Percentiles rank a stretch among this genome's conserved stretches.
phyloP scores from a whole-genome alignment of 352 stramenopile species.

The Phytophthora hybrid region DNA sequence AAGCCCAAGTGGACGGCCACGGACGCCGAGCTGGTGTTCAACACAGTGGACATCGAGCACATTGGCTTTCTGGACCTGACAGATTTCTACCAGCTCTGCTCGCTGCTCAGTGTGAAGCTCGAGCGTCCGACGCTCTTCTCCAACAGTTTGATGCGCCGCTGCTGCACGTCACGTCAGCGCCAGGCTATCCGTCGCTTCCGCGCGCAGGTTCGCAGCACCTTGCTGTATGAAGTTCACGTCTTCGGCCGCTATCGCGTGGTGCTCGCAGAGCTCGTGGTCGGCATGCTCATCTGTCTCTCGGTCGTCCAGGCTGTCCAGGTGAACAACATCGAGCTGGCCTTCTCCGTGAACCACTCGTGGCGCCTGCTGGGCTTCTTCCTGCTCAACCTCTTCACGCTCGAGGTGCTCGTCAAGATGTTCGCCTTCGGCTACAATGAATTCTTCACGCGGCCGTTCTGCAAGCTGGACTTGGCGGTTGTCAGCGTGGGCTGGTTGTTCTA shows the following conservation, averaged over 20 bases:
- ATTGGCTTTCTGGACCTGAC: constrained; percentile 66
- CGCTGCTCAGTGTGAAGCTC: constrained; percentile 75
- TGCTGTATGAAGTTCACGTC: constrained; percentile 72
- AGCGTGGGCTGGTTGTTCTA: constrained; percentile 86
- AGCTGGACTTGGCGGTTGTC: constrained; percentile 77
- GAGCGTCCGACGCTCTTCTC: constrained; percentile 60
- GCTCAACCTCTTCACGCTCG: constrained; percentile 76
- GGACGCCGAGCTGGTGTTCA: constrained; percentile 81
- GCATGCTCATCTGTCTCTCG: constrained; percentile 77
- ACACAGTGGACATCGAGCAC: constrained; percentile 78
- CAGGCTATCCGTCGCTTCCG: constrained; percentile 64
- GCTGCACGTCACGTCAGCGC: constrained; percentile 51
- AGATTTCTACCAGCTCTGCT: constrained; percentile 84
- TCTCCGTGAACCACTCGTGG: constrained; percentile 80
- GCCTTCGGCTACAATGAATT: constrained; percentile 83
- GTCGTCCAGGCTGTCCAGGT: constrained; percentile 85
- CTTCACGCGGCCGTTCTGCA: constrained; percentile 81
- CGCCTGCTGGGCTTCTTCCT: constrained; percentile 75
- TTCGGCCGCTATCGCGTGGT: constrained; percentile 77
- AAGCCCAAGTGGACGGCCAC: constrained; percentile 80
- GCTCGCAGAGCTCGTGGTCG: constrained; percentile 76
- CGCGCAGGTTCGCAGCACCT: constrained; percentile 54
- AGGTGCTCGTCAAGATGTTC: constrained; percentile 82
- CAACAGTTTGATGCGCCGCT: constrained; percentile 54
- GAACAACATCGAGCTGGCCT: constrained; percentile 84